These are phyloP conservation scores for Porpolomopsis calyptriformis DNA, from an alignment of 768 basidiomycete genomes.

Conservation along the genomic window DNA sequence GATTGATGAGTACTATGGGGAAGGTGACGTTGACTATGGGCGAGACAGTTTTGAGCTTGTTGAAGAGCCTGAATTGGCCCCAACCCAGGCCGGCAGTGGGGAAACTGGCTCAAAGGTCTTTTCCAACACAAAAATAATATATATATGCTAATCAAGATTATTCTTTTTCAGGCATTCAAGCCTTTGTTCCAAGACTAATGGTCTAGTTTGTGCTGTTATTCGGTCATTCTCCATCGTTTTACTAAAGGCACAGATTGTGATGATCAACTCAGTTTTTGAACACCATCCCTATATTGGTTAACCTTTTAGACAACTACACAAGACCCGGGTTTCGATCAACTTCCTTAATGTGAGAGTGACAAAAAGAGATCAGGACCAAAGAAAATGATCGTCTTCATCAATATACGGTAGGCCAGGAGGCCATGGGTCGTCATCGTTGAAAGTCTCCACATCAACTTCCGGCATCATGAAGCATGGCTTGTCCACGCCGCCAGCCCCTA, in stretches of 20 bases:
- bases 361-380: constrained; percentile 6
- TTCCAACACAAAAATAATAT: background rate
- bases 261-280: background rate
- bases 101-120: constrained; percentile 25
- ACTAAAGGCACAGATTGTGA: background rate
- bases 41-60: constrained; percentile 26
- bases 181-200: constrained; percentile 42
- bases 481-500: constrained; percentile 17
- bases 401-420: constrained; percentile 16
- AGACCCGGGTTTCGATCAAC: background rate
- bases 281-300: background rate
- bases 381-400: constrained; percentile 26
- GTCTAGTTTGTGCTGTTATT: background rate
- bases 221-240: background rate
- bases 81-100: constrained; percentile 28
- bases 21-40: background rate
- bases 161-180: constrained; percentile 29
- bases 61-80: constrained; percentile 27
- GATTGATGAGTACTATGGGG: constrained; percentile 13
- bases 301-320: background rate
- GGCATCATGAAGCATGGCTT: constrained; percentile 14
- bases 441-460: constrained; percentile 19
- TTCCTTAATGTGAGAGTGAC: background rate
- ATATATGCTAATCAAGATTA: constrained; percentile 2
- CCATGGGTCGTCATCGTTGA: constrained; percentile 22